phyloP scores from a whole-genome alignment of 805 yeast species.

The Saccharomycopsis synnaedendra region DNA sequence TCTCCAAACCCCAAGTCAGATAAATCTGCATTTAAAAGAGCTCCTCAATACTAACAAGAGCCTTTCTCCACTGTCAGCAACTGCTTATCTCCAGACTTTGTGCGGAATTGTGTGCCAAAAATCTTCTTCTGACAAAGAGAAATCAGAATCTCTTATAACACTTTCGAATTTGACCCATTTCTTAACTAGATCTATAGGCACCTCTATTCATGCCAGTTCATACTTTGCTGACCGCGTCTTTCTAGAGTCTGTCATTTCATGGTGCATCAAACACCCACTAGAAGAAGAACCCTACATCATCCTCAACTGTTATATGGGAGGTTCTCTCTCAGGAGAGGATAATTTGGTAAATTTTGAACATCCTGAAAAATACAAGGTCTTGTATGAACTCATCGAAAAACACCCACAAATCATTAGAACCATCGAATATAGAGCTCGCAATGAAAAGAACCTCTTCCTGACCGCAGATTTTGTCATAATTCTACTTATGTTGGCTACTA shows the following conservation, averaged over 20 bases:
- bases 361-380: too few species aligned
- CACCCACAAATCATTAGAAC: too few species aligned
- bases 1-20: background rate
- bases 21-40: slow-evolving; percentile 2
- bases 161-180: slow-evolving; percentile 3
- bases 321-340: too few species aligned
- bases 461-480: too few species aligned
- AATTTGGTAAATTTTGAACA: too few species aligned
- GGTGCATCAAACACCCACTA: background rate
- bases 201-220: background rate
- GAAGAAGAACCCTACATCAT: slow-evolving; percentile 12
- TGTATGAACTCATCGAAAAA: too few species aligned
- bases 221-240: background rate
- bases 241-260: background rate
- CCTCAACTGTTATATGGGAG: background rate
- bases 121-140: background rate
- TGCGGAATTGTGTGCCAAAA: too few species aligned
- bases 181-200: background rate
- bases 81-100: background rate
- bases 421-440: too few species aligned
- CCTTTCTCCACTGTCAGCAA: background rate
- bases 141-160: background rate
- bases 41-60: background rate
- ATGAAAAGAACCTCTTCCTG: too few species aligned
- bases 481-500: too few species aligned